Conservation (phyloP, 495 filamentous ascomycete genomes). For the Xylaria acuta region DNA sequence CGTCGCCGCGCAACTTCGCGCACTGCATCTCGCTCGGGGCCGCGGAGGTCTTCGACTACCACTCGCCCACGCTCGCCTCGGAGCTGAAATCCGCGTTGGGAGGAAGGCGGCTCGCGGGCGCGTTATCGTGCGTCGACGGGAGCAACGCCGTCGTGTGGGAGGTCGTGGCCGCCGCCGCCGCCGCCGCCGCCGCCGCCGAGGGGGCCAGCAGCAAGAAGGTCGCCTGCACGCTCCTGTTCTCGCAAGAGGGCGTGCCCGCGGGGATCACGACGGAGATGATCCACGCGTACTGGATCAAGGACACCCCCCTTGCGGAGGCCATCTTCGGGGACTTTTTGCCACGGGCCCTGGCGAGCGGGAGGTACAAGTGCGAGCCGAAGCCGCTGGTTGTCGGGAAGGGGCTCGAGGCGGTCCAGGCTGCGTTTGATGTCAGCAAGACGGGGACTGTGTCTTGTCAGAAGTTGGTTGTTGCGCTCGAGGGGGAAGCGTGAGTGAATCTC, state of each 20-base stretch:
- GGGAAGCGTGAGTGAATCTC: neutral
- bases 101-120: conserved; percentile 31
- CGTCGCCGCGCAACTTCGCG: conserved; percentile 60
- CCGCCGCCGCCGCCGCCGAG: conserved; percentile 24
- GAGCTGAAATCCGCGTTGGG: conserved; percentile 43
- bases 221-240: conserved; percentile 33
- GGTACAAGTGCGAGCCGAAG: conserved; percentile 31
- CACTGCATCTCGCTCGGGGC: conserved; percentile 63
- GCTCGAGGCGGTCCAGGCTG: conserved; percentile 34
- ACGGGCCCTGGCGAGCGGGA: conserved; percentile 28
- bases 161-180: conserved; percentile 24
- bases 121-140: conserved; percentile 20
- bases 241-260: conserved; percentile 27
- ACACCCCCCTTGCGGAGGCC: conserved; percentile 32
- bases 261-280: conserved; percentile 38
- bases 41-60: conserved; percentile 63
- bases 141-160: conserved; percentile 29
- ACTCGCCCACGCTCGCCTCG: conserved; percentile 33
- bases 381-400: conserved; percentile 35
- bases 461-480: conserved; percentile 32
- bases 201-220: conserved; percentile 40
- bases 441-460: conserved; percentile 33
- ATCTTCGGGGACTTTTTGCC: conserved; percentile 35
- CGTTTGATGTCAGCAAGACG: conserved; percentile 29
- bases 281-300: conserved; percentile 30